Evolutionary conservation across 495 filamentous ascomycete genomes (phyloP), one percentile per base, ranked within the genome.

Genomic region (Penicillium parvum): DNA sequence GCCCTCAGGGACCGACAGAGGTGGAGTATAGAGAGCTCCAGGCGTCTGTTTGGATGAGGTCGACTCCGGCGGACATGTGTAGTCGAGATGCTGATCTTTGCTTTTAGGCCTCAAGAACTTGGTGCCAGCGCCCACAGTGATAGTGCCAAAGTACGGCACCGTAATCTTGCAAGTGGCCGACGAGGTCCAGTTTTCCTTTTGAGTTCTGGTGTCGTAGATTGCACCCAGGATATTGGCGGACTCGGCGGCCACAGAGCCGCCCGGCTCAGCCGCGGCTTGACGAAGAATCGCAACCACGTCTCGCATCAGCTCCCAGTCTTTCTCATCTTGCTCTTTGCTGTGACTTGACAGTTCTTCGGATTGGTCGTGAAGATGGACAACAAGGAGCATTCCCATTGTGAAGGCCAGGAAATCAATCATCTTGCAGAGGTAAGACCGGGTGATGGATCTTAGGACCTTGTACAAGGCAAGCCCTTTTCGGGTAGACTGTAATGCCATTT

Each of bases 391-490:
- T 3, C 74, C 64, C 9, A 69, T 63, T 0, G 66, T 77, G 53
- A 81, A 79, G 8, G 63, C 74, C 45, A 76, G 60, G 41, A 79
- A 81, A 45, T 81, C 77, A 16, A 73, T 57, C 12, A 76, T 50
- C 34, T 79, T 76, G 61, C 77, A 78, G 21, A 72, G 44, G 43
- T 68, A 71, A 11, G 67, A 60, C 19, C 58, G 55, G 8, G 51
- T 54, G 5, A 46, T 55, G 4, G 58, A 40, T 22, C 76, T 71
- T 11, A 80, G 44, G 3, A 53, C 40, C 27, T 65, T 66, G 50
- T 74, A 81, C 6, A 63, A 34, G 3, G 38, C 47, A 10, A 79
- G 55, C 22, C 72, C 62, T 26, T 69, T 62, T n/a, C 75, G 58
- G 4, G 77, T 64, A 4, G 73, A 67, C 29, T 74, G 64, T 2